phyloP scores from a whole-genome alignment of 2,329 filamentous ascomycete species.

The Samsoniella hepiali region DNA sequence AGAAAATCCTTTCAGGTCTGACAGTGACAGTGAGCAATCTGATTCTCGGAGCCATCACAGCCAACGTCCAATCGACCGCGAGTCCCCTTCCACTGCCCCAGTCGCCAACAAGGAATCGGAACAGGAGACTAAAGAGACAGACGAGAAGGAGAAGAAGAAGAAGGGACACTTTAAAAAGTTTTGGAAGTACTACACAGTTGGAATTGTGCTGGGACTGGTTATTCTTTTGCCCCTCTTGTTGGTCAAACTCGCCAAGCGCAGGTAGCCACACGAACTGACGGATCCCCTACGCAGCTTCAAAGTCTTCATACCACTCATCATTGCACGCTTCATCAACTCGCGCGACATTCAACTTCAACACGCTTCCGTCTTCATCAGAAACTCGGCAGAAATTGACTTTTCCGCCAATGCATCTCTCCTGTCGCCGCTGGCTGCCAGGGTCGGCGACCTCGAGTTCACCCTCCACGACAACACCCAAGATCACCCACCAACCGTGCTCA shows the following conservation, averaged over 20 bases:
- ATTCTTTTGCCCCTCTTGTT: conserved; percentile 10
- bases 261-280: background rate
- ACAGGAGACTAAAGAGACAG: background rate
- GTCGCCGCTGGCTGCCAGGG: conserved; percentile 2
- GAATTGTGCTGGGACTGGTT: conserved; percentile 2
- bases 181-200: conserved; percentile 1
- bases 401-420: conserved; percentile 1
- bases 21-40: background rate
- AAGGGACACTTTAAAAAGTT: conserved; percentile 1
- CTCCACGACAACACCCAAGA: conserved; percentile 4
- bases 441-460: conserved; percentile 10
- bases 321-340: conserved; percentile 8
- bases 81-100: background rate
- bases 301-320: conserved; percentile 11
- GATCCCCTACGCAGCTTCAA: conserved; percentile 3
- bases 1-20: background rate
- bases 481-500: background rate
- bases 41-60: background rate
- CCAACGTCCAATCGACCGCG: background rate
- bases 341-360: conserved; percentile 1
- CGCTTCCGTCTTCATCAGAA: conserved; percentile 1
- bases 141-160: background rate
- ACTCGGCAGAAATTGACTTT: conserved; percentile 2
- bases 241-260: conserved; percentile 11
- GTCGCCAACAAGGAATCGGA: background rate